Evolutionary conservation across 1,139 yeast genomes (phyloP).

Genomic region (Diutina ranongensis): DNA sequence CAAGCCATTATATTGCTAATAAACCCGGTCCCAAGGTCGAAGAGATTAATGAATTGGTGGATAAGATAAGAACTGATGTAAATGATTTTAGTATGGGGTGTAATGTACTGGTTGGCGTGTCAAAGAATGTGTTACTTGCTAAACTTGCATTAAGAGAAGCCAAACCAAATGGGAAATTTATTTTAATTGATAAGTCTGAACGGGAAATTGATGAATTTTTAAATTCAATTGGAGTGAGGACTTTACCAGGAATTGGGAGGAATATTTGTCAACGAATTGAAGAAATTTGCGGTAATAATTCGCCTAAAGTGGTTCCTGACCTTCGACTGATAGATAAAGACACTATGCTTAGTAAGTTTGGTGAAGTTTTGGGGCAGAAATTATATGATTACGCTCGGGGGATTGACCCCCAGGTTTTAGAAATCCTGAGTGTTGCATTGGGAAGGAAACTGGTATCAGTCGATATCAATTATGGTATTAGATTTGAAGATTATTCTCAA

Average conservation of each 20-base stretch:
- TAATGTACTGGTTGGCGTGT: slow-evolving; percentile 68
- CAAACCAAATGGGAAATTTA: slow-evolving; percentile 63
- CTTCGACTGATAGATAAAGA: slow-evolving; percentile 24
- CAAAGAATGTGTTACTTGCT: slow-evolving; percentile 63
- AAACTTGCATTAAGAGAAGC: slow-evolving; percentile 66
- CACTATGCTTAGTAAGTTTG: slow-evolving; percentile 38
- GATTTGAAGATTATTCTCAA: slow-evolving; percentile 52
- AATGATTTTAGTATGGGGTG: slow-evolving; percentile 38
- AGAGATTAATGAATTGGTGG: slow-evolving; percentile 18
- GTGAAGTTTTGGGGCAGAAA: slow-evolving; percentile 59
- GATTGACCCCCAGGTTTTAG: slow-evolving; percentile 48
- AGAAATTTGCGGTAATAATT: slow-evolving; percentile 10
- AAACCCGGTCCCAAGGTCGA: slow-evolving; percentile 9
- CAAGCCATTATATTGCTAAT: slow-evolving; percentile 26
- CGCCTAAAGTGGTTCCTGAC: slow-evolving; percentile 15
- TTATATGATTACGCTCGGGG: slow-evolving; percentile 55
- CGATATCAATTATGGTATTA: slow-evolving; percentile 85
- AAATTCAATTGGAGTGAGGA: slow-evolving; percentile 31
- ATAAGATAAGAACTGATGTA: slow-evolving; percentile 34
- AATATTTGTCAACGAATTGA: slow-evolving; percentile 31
- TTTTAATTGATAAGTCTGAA: slow-evolving; percentile 20
- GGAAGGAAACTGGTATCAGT: slow-evolving; percentile 72
- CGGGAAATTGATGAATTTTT: slow-evolving; percentile 21
- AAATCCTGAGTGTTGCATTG: slow-evolving; percentile 30
- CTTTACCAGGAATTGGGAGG: slow-evolving; percentile 81